phyloP scores from a whole-genome alignment of 495 filamentous ascomycete genomes.

The Clohesyomyces aquaticus region DNA sequence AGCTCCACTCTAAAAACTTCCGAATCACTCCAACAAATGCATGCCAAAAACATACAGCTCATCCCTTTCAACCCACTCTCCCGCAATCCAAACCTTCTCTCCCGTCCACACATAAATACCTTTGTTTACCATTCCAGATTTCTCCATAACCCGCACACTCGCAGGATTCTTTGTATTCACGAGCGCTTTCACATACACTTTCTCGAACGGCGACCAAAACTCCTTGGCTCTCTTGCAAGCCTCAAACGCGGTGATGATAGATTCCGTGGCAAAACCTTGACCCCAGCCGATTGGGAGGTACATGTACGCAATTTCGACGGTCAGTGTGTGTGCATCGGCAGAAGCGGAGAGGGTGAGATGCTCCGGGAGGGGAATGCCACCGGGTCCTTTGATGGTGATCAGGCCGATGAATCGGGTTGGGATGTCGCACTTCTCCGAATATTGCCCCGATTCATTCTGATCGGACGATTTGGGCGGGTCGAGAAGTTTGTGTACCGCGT shows the following conservation, averaged over 20 bases:
- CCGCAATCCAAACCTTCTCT: slow-evolving; percentile 15
- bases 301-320: slow-evolving; percentile 32
- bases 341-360: slow-evolving; percentile 17
- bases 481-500: slow-evolving; percentile 36
- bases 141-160: slow-evolving; percentile 35
- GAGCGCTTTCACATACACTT: slow-evolving; percentile 31
- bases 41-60: slow-evolving; percentile 33
- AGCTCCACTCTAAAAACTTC: too few species aligned
- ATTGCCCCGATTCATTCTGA: neutral
- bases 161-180: slow-evolving; percentile 36
- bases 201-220: slow-evolving; percentile 29
- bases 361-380: slow-evolving; percentile 22
- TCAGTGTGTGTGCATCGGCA: slow-evolving; percentile 15
- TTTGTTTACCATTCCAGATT: slow-evolving; percentile 20
- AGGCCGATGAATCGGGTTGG: slow-evolving; percentile 23
- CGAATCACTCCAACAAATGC: slow-evolving; percentile 19
- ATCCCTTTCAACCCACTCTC: slow-evolving; percentile 20
- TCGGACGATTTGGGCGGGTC: neutral
- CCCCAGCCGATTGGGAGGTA: slow-evolving; percentile 33
- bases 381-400: slow-evolving; percentile 19
- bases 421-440: neutral
- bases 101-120: slow-evolving; percentile 31
- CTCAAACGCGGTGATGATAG: slow-evolving; percentile 22
- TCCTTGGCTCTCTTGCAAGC: slow-evolving; percentile 22
- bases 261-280: slow-evolving; percentile 34